These are phyloP conservation scores for Schizothecium vesticola DNA, from an alignment of 495 filamentous ascomycete genomes.

Conservation along the genomic window DNA sequence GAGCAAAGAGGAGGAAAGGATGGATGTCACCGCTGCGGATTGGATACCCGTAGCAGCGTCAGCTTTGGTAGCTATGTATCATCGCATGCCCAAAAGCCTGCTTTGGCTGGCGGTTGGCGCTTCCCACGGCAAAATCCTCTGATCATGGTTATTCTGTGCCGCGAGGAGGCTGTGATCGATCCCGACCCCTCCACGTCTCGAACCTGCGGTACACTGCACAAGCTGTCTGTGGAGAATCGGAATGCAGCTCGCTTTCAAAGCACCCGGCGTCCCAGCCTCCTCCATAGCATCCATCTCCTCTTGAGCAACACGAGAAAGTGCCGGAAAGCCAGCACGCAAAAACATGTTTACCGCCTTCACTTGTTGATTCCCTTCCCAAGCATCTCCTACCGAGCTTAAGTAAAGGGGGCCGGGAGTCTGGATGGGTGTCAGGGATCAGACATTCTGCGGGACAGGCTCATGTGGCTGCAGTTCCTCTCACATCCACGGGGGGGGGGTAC, in stretches of 20 bases:
- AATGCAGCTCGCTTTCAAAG: not conserved
- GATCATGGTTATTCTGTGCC: not conserved
- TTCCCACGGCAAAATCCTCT: not conserved
- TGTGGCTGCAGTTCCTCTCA: slow-evolving; percentile 1
- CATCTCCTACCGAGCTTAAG: not conserved
- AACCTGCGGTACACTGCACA: not conserved
- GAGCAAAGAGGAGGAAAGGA: not conserved
- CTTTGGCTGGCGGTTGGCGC: slow-evolving; percentile 6
- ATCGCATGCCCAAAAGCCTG: slow-evolving; percentile 2
- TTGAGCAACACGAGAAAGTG: not conserved
- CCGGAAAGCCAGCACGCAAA: not conserved
- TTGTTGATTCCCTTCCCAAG: not conserved
- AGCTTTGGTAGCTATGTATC: slow-evolving; percentile 5
- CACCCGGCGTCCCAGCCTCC: not conserved
- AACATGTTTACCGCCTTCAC: not conserved
- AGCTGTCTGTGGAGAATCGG: not conserved
- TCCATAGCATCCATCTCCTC: not conserved
- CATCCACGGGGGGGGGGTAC: not conserved
- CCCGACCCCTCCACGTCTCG: not conserved
- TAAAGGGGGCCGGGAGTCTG: not conserved
- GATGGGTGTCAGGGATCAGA: slow-evolving; percentile 6
- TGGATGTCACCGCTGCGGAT: not conserved
- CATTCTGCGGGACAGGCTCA: slow-evolving; percentile 10
- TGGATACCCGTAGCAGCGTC: not conserved
- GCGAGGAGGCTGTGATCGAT: not conserved